Conservation (phyloP, 768 basidiomycete species). For the Gyrodon lividus region DNA sequence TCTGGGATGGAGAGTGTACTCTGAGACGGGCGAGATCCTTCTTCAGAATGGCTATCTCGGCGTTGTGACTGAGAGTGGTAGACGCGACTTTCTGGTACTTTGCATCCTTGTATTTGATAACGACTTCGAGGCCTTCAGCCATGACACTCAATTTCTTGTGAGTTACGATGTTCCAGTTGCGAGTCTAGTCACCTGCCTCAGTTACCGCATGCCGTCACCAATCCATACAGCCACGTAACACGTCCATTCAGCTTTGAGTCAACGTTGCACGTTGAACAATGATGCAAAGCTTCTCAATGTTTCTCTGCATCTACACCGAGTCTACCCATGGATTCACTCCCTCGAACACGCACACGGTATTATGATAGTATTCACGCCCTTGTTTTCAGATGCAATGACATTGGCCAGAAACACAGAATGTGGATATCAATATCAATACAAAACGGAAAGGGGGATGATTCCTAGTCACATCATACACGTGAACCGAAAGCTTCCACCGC, state of each 20-base stretch:
- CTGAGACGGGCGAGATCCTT: constrained; percentile 30
- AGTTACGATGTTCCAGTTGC: no score
- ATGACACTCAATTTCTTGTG: not conserved
- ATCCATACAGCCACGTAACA: no score
- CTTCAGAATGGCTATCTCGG: constrained; percentile 23
- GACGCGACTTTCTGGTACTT: constrained; percentile 17
- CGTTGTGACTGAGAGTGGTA: constrained; percentile 7
- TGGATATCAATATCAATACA: constrained; percentile 13
- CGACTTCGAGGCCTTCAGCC: constrained; percentile 25
- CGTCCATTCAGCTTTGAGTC: no score
- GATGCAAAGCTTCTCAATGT: no score
- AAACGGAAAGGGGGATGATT: not conserved
- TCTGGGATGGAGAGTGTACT: constrained; percentile 29
- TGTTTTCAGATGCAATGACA: not conserved
- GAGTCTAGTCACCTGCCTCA: no score
- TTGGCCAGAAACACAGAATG: not conserved
- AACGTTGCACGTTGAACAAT: no score
- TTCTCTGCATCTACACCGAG: no score
- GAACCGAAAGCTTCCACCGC: not conserved
- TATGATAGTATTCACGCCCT: not conserved
- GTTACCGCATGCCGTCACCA: no score
- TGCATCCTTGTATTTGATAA: constrained; percentile 21
- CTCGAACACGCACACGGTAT: no score
- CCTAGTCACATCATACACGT: constrained; percentile 7
- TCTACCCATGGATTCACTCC: not conserved